Conservation (phyloP, 108 stramenopile genomes). For the Fragilaria radians region DNA sequence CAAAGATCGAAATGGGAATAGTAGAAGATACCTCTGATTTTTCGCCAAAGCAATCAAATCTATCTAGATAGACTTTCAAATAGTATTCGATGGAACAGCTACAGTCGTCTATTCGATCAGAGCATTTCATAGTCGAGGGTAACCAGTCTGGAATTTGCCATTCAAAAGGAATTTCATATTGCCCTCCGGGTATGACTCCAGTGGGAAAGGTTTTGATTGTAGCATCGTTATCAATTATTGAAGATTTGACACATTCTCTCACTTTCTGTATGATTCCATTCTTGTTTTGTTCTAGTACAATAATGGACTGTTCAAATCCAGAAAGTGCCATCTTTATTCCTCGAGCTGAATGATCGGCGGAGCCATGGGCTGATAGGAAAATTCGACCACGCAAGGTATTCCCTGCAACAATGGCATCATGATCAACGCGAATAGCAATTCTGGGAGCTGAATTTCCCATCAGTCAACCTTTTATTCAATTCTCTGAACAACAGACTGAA, state of each 20-base stretch:
- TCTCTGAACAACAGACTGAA: no score
- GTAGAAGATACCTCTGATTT: not conserved
- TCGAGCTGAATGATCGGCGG: not conserved
- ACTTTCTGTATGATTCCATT: not conserved
- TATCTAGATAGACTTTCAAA: constrained; percentile 10
- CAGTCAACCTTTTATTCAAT: no score
- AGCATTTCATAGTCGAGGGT: constrained; percentile 10
- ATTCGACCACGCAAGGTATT: constrained; percentile 7
- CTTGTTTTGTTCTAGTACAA: not conserved
- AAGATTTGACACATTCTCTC: constrained; percentile 1
- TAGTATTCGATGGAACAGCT: constrained; percentile 10
- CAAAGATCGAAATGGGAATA: not conserved
- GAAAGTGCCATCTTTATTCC: constrained; percentile 10
- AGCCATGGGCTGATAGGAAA: constrained; percentile 4
- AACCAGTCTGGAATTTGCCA: constrained; percentile 6
- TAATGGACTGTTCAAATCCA: not conserved
- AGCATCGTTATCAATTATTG: not conserved
- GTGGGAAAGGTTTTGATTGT: not conserved
- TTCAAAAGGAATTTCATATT: constrained; percentile 24
- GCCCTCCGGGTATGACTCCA: constrained; percentile 3
- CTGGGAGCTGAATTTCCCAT: constrained; percentile 17
- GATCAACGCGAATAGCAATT: constrained; percentile 11
- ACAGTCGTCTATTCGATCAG: not conserved
- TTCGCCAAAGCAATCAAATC: not conserved
- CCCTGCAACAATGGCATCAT: constrained; percentile 11